phyloP scores from a whole-genome alignment of 495 filamentous ascomycete genomes.

The Podospora appendiculata region DNA sequence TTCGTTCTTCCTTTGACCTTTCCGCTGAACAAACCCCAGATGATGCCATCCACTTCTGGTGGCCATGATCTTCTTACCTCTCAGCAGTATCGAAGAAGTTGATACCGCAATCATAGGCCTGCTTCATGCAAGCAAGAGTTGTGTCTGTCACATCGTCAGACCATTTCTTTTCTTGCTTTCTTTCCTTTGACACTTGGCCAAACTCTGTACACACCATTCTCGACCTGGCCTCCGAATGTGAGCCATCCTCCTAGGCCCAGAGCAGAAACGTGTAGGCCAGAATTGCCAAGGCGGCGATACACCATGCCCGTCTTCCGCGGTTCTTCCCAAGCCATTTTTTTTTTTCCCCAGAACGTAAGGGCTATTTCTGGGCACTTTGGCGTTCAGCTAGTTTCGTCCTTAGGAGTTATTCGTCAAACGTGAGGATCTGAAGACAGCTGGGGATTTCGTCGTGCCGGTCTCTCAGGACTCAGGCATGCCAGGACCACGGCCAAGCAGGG shows the following conservation, averaged over 20 bases:
- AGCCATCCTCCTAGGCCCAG: constrained; percentile 56
- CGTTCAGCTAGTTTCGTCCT: background rate
- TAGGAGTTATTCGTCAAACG: background rate
- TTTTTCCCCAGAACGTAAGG: too few species aligned
- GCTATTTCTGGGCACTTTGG: too few species aligned
- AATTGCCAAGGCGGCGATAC: constrained; percentile 55
- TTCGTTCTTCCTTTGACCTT: background rate
- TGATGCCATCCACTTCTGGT: too few species aligned
- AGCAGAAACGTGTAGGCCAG: constrained; percentile 56
- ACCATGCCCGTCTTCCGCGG: constrained; percentile 20
- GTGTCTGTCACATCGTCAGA: constrained; percentile 29
- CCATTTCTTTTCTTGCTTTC: too few species aligned
- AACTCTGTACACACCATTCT: constrained; percentile 3
- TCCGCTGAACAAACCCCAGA: too few species aligned
- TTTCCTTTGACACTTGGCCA: too few species aligned
- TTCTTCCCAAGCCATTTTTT: constrained; percentile 22
- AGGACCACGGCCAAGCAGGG: too few species aligned
- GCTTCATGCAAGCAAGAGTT: constrained; percentile 56
- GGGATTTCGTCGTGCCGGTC: background rate
- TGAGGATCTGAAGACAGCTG: background rate
- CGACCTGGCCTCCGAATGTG: constrained; percentile 44
- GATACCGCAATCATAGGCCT: constrained; percentile 62
- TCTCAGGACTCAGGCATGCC: background rate
- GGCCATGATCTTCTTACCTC: constrained; percentile 1
- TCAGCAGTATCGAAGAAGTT: constrained; percentile 49